Evolutionary conservation across 345 rosid genomes (phyloP), one percentile per base, ranked within the genome.

Genomic region (Sonneratia alba): DNA sequence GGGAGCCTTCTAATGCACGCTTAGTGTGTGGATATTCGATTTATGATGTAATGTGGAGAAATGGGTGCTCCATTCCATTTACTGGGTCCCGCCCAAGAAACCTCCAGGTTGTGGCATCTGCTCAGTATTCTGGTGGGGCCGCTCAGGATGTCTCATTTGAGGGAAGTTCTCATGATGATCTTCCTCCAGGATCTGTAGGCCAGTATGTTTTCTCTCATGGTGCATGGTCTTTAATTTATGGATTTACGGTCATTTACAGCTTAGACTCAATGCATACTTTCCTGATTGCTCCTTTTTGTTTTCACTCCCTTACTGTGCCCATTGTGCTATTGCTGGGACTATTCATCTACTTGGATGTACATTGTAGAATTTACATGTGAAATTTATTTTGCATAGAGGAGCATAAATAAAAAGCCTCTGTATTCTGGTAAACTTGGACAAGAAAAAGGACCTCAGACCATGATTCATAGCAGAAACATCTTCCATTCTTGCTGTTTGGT

Each of bases 121-220:
- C 67, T 19, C 82, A 85, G 72, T 77, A 34, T 73, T 83, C 90
- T 38, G 56, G 82, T 19, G 81, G 87, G 70, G 82, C 93, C 11
- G 91, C 87, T 80, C 89, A 77, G 53, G 87, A 88, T 67, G 80
- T 87, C 69, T 88, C 91, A 0, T 76, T 85, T 19, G 88, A 86
- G 43, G 87, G 87, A 14, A 79, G 72, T 76, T 83, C 92, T 55
- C 75, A 32, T 5, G 92, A 90, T 55, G 84, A 87, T 11, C 83
- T 77, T 55, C 63, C 79, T 67, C 77, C 64, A 6, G 75, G 72
- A 68, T 82, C 87, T 38, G 72, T 86, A 56, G 79, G 78, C 67
- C 81, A 71, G 95, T 87, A 85, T 24, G 92, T 84, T 68, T 70
- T 48, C 51, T 59, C 80, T 74, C 68, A 21, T 55, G 13, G 77